Evolutionary conservation across 2,329 filamentous ascomycete species (phyloP).

Genomic region (Aspergillus fijiensis): DNA sequence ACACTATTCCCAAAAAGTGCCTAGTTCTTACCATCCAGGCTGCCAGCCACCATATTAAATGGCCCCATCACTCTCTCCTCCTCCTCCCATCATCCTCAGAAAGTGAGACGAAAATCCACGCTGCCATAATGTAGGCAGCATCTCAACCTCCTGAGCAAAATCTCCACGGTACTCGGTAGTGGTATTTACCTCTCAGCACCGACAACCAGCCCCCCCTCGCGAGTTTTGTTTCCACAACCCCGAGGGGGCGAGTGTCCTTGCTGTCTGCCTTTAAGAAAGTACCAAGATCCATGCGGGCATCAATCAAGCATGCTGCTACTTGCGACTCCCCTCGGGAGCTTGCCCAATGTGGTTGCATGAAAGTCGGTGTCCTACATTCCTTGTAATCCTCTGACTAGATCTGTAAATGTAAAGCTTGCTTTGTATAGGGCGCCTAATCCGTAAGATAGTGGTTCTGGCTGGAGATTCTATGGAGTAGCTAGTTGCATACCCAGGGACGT

Average conservation of each 20-base stretch:
- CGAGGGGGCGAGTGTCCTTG: slow-evolving; percentile 15
- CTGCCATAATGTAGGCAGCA: slow-evolving; percentile 6
- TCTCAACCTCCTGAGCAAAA: neutral
- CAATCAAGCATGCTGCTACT: slow-evolving; percentile 12
- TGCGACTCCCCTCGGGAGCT: neutral
- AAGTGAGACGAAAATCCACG: neutral
- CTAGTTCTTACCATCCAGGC: neutral
- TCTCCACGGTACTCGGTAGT: neutral
- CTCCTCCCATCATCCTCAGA: neutral
- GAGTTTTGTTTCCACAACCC: neutral
- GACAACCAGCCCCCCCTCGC: slow-evolving; percentile 8
- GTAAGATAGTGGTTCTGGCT: too few relatives aligned
- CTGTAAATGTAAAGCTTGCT: too few relatives aligned
- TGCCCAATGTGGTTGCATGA: neutral
- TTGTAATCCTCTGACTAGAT: neutral
- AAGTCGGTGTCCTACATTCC: neutral
- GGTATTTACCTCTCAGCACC: slow-evolving; percentile 19
- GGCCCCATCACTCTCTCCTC: neutral
- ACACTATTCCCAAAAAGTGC: neutral
- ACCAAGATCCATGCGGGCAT: slow-evolving; percentile 15
- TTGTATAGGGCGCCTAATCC: too few relatives aligned
- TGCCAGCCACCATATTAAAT: neutral
- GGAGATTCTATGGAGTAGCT: too few relatives aligned
- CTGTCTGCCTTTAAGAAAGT: slow-evolving; percentile 19
- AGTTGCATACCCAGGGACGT: too few relatives aligned